phyloP scores from a whole-genome alignment of 352 stramenopile species.

The Phytophthora meadii region DNA sequence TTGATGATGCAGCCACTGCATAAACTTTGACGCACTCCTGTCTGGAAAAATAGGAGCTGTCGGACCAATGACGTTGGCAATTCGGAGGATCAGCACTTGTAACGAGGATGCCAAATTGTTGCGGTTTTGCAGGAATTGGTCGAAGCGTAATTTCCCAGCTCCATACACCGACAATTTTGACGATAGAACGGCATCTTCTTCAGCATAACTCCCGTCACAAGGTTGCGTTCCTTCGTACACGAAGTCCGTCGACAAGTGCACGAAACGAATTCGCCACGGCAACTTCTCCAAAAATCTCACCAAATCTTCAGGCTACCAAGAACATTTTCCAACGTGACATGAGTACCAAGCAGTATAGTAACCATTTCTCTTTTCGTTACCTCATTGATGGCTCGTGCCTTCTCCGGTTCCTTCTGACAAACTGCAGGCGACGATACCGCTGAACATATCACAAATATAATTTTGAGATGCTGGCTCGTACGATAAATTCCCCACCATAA shows the following conservation, averaged over 20 bases:
- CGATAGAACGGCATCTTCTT: conserved; percentile 33
- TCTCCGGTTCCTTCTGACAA: conserved; percentile 59
- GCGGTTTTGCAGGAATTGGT: conserved; percentile 38
- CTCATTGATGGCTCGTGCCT: conserved; percentile 53
- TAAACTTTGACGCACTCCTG: conserved; percentile 58
- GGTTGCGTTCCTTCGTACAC: conserved; percentile 55
- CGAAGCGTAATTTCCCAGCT: conserved; percentile 59
- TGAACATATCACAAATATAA: conserved; percentile 19
- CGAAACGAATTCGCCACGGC: conserved; percentile 37
- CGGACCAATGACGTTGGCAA: conserved; percentile 69
- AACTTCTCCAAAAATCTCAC: conserved; percentile 39
- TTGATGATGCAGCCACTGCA: conserved; percentile 64
- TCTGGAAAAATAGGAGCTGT: conserved; percentile 44
- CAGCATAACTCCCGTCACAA: conserved; percentile 39
- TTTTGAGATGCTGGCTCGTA: background rate
- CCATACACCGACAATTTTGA: conserved; percentile 53
- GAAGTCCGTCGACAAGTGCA: conserved; percentile 81
- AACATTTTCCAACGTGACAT: background rate
- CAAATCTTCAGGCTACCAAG: conserved; percentile 42
- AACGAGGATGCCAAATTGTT: conserved; percentile 5
- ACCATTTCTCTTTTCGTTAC: conserved; percentile 20
- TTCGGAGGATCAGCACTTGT: conserved; percentile 50
- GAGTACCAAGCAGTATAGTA: background rate
- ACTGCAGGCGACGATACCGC: conserved; percentile 62
- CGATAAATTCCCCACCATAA: background rate